Base-by-base conservation (phyloP, 805 yeast species). In the Candida corydali region DNA sequence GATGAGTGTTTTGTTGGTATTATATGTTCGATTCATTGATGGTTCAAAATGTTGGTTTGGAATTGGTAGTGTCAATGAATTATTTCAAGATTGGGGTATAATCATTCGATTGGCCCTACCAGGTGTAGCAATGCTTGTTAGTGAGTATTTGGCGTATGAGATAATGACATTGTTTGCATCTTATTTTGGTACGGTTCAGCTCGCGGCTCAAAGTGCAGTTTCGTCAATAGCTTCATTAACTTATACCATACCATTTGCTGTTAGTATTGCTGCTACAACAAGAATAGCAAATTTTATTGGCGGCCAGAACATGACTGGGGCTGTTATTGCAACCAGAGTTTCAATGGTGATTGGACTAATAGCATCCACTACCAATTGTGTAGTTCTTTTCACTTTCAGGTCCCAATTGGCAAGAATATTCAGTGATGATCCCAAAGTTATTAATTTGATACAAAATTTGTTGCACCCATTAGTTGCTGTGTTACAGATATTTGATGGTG, bases 41-140 rank as follows among this genome's bases (percentile, higher is more conserved):
- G 91, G 89, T 1, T 58, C 56, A 19, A 71, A 75, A 47, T 84
- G 91, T 49, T 83, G 91, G 91, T 73, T 64, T 42, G 91, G 91
- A 0, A 20, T 66, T 5, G 55, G 54, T 15, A 65, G 76, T 20
- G 45, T 72, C 0, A 24, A 46, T 2, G 61, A 63, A 36, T 38
- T 66, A 17, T 58, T 65, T 37, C 45, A 41, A 19, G 57, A 58
- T 36, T 68, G 73, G 73, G 50, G 57, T 17, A 51, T 50, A 23
- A 44, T 68, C 16, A 52, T 55, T 10, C 59, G 54, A 27, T 52
- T 68, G 40, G 74, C 73, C 0, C 49, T 68, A 17, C 74, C 74
- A 1, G 73, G 74, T 5, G 64, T 68, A 26, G 54, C 68, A 19
- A 68, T 68, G 74, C 50, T 68, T 17, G 73, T 66, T 47, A 57